Percentiles rank a stretch among this genome's conserved stretches.
phyloP scores from a whole-genome alignment of 2,329 filamentous ascomycete genomes.

The Orbilia quercus region DNA sequence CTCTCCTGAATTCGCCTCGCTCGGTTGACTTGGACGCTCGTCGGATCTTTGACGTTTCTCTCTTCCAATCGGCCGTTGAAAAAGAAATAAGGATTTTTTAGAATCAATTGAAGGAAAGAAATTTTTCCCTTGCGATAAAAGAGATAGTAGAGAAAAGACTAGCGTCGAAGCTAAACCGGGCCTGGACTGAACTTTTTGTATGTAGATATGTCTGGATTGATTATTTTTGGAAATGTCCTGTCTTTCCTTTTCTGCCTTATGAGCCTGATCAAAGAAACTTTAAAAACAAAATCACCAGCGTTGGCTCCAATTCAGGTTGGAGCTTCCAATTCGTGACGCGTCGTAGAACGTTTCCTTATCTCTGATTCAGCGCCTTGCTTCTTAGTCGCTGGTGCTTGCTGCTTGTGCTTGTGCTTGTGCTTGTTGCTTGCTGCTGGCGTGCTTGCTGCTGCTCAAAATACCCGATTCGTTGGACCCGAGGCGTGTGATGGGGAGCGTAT shows the following conservation, averaged over 20 bases:
- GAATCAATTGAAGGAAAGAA: conserved; percentile 2
- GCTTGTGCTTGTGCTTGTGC: conserved; percentile 18
- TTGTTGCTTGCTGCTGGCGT: conserved; percentile 30
- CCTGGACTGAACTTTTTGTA: conserved; percentile 11
- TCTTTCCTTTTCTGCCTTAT: conserved; percentile 43
- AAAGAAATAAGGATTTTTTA: conserved; percentile 13
- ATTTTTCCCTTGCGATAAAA: conserved; percentile 10
- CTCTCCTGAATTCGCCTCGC: conserved; percentile 16
- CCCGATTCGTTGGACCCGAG: conserved; percentile 51
- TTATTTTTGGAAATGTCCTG: not conserved
- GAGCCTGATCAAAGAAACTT: conserved; percentile 25
- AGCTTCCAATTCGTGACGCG: conserved; percentile 54
- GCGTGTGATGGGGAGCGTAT: conserved; percentile 44
- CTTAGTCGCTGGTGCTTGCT: conserved; percentile 27
- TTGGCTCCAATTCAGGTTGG: conserved; percentile 36
- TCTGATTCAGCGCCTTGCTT: conserved; percentile 22
- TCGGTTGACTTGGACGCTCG: conserved; percentile 51
- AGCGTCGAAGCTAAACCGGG: conserved; percentile 9
- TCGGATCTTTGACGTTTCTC: conserved; percentile 41
- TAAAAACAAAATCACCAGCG: conserved; percentile 14
- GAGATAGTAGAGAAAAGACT: not conserved
- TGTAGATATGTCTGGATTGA: conserved; percentile 9
- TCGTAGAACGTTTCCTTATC: conserved; percentile 55
- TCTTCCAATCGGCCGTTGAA: conserved; percentile 46
- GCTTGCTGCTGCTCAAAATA: conserved; percentile 53